Percentiles rank a stretch among this genome's conserved stretches.
phyloP scores from a whole-genome alignment of 257 asterid species.

The Salvia hispanica region DNA sequence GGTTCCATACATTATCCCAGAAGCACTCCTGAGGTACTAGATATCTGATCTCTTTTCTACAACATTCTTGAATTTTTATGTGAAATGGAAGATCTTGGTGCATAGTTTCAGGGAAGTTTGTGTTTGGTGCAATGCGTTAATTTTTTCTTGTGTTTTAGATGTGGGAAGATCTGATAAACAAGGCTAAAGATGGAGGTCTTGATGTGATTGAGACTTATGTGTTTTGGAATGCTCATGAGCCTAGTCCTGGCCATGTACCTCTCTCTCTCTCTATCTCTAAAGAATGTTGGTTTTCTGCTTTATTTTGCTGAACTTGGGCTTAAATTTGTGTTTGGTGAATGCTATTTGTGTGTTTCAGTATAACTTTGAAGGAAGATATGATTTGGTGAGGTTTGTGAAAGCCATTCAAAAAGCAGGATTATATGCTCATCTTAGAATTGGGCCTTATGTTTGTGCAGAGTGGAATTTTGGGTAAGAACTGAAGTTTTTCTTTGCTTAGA shows the following conservation, averaged over 20 bases:
- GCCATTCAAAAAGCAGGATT: slow-evolving; percentile 84
- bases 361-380: slow-evolving; percentile 86
- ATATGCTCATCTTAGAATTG: slow-evolving; percentile 82
- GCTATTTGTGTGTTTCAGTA: slow-evolving; percentile 54
- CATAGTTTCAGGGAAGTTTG: slow-evolving; percentile 2
- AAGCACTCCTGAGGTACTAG: slow-evolving; percentile 86
- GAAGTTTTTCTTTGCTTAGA: slow-evolving; percentile 13
- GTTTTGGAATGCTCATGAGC: slow-evolving; percentile 94
- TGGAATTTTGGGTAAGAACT: slow-evolving; percentile 86
- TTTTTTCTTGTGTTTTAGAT: slow-evolving; percentile 47
- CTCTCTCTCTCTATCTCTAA: slow-evolving; percentile 28
- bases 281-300: slow-evolving; percentile 6
- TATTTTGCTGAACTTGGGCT: slow-evolving; percentile 17
- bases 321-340: slow-evolving; percentile 16
- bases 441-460: slow-evolving; percentile 95
- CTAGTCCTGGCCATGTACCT: slow-evolving; percentile 77
- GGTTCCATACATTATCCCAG: slow-evolving; percentile 76
- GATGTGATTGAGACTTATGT: slow-evolving; percentile 91
- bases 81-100: slow-evolving; percentile 19
- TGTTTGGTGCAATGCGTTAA: slow-evolving; percentile 1
- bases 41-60: neutral
- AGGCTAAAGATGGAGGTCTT: slow-evolving; percentile 92
- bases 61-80: slow-evolving; percentile 8
- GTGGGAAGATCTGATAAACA: slow-evolving; percentile 96
- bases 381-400: slow-evolving; percentile 80